Base-by-base conservation (phyloP, 2,329 filamentous ascomycete species). In the Lecanoromycetidae sp. region DNA sequence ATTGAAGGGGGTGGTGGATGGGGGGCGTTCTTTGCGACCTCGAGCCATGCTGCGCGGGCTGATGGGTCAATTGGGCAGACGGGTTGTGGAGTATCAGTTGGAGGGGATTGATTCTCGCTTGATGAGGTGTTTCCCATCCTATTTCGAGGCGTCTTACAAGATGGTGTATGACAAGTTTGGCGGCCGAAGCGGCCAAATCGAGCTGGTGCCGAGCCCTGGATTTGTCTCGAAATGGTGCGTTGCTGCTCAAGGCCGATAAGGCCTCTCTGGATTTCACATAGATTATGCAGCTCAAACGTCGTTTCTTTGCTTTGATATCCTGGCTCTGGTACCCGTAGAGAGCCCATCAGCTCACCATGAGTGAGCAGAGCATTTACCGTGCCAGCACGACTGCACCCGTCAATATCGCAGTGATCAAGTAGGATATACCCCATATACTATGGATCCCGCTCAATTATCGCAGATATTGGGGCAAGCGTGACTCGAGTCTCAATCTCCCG, bases 381-480 rank as follows among this genome's bases (percentile, higher is more conserved):
- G 86, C 91, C 57, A 95, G 85, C 72, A 95, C 91, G 50, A 96
- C 88, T 54, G 91, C 91, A 33, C 91, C 90, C 12, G 90, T 96
- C 62, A 96, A 96, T 72, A 96, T 96, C 63, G 90, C 90, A 56
- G 88, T 96, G 49, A 91, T 96, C 70, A 96, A 96, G 84, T 93
- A 46, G 25, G 12, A 19, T 45, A 48, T 48, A 22, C 49, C 44
- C 45, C 37, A n/a, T n/a, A n/a, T n/a, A n/a, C n/a, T n/a, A n/a
- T n/a, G n/a, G n/a, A n/a, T n/a, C 25, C 19, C 40, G 10, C 35
- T 29, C 23, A 23, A 20, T 38, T 4, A 22, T 30, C 26, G 29
- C 57, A 79, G 76, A 63, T 84, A 98, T 77, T 98, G 93, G 91
- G 91, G 93, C 58, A 98, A 98, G 71, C 85, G 91, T 53, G 88